These are phyloP conservation scores for Suhomyces tanzawaensis DNA, from an alignment of 805 yeast species.

Conservation along the genomic window DNA sequence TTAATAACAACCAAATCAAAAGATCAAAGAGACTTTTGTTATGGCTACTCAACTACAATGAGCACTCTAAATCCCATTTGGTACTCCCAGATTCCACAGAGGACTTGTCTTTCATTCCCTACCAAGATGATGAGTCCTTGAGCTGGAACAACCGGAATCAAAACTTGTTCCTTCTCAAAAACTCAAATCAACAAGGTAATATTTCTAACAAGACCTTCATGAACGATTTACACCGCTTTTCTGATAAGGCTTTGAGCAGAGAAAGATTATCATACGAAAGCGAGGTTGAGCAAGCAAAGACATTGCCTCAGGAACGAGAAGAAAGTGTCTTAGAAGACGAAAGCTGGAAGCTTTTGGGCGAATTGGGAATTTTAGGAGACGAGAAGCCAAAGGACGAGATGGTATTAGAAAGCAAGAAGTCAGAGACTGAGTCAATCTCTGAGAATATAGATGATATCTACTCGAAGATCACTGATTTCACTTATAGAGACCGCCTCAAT, in stretches of 20 bases:
- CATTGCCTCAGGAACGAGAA: conserved; percentile 9
- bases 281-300: conserved; percentile 15
- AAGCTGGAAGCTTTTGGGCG: conserved; percentile 18
- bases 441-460: conserved; percentile 22
- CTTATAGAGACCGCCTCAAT: conserved; percentile 17
- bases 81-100: conserved; percentile 15
- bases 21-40: conserved; percentile 37
- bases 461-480: conserved; percentile 23
- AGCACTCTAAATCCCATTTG: conserved; percentile 20
- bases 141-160: conserved; percentile 29
- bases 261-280: conserved; percentile 11
- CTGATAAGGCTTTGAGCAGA: conserved; percentile 14
- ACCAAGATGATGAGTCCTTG: conserved; percentile 29
- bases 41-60: conserved; percentile 38
- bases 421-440: conserved; percentile 3
- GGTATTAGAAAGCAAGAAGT: conserved; percentile 4
- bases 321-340: conserved; percentile 8
- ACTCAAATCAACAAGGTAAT: not conserved
- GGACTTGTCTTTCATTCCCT: conserved; percentile 20
- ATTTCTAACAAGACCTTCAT: conserved; percentile 3
- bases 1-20: conserved; percentile 26
- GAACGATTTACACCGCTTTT: conserved; percentile 12
- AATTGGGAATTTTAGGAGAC: conserved; percentile 14
- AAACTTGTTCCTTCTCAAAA: conserved; percentile 6
- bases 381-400: too few relatives aligned